Evolutionary conservation across 1,139 yeast species (phyloP).

Genomic region (Yamadazyma sp.): DNA sequence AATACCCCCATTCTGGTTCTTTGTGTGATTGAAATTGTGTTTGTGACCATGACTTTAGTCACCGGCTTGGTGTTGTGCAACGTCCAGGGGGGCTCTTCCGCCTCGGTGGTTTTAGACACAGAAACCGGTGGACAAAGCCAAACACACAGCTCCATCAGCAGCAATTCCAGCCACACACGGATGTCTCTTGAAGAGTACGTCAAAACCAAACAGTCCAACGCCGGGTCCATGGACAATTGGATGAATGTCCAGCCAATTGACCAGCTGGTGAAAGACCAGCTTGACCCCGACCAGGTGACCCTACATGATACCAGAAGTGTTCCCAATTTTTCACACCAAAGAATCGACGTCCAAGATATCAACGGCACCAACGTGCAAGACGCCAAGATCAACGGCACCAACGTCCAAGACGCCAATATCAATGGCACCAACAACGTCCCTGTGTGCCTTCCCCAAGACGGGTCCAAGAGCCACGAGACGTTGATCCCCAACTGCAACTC

Average conservation of each 20-base stretch:
- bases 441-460: background rate
- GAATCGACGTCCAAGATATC: background rate
- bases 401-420: background rate
- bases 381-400: background rate
- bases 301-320: conserved; percentile 6
- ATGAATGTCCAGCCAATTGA: conserved; percentile 10
- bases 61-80: conserved; percentile 3
- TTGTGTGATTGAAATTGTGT: conserved; percentile 5
- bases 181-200: conserved; percentile 3
- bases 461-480: conserved; percentile 13
- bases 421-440: too few species aligned
- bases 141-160: background rate
- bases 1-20: conserved; percentile 5
- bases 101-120: background rate
- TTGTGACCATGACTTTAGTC: conserved; percentile 3
- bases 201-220: conserved; percentile 1
- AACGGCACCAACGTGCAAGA: background rate
- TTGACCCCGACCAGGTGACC: background rate
- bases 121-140: background rate
- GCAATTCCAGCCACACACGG: conserved; percentile 1
- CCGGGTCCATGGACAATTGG: conserved; percentile 12
- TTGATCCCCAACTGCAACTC: conserved; percentile 15
- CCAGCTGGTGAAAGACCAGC: conserved; percentile 1
- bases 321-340: conserved; percentile 6
- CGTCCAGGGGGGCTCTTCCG: background rate